phyloP scores from a whole-genome alignment of 768 basidiomycete species.

The Rhizopogon vesiculosus region DNA sequence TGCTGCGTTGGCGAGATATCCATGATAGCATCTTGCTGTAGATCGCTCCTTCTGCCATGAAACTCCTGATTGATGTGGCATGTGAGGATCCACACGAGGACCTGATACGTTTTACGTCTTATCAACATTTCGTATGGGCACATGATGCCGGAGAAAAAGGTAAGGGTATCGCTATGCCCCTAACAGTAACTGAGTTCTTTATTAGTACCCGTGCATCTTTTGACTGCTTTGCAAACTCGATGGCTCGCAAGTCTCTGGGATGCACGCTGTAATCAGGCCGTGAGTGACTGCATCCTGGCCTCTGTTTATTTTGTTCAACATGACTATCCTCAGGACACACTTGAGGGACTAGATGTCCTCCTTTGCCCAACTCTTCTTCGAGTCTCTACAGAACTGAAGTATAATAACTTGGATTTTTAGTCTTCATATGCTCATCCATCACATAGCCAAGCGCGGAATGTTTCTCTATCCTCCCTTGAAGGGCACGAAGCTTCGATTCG shows the following conservation, averaged over 20 bases:
- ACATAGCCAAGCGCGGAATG: constrained; percentile 36
- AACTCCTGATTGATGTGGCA: constrained; percentile 36
- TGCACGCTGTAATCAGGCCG: background rate
- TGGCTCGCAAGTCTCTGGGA: constrained; percentile 54
- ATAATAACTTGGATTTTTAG: constrained; percentile 1
- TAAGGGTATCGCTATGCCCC: constrained; percentile 19
- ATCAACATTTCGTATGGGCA: constrained; percentile 58
- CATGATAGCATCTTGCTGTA: background rate
- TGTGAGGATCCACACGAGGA: constrained; percentile 29
- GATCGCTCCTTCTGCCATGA: background rate
- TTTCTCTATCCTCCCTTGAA: constrained; percentile 35
- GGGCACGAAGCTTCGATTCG: constrained; percentile 34
- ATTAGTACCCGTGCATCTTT: constrained; percentile 27
- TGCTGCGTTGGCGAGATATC: background rate
- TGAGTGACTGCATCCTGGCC: background rate
- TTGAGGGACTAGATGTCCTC: constrained; percentile 36
- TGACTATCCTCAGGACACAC: constrained; percentile 10
- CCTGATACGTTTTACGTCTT: constrained; percentile 42
- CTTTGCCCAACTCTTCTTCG: constrained; percentile 39
- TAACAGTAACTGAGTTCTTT: background rate
- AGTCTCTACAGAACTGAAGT: constrained; percentile 38
- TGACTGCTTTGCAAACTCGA: constrained; percentile 34
- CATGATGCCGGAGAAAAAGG: constrained; percentile 32
- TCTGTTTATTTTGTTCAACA: background rate
- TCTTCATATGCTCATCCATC: background rate